A percentile compares a stretch with the other conserved stretches of the same genome.
Evolutionary conservation across 306 rosid species (phyloP).

Genomic region (Chamaecrista fasciculata): DNA sequence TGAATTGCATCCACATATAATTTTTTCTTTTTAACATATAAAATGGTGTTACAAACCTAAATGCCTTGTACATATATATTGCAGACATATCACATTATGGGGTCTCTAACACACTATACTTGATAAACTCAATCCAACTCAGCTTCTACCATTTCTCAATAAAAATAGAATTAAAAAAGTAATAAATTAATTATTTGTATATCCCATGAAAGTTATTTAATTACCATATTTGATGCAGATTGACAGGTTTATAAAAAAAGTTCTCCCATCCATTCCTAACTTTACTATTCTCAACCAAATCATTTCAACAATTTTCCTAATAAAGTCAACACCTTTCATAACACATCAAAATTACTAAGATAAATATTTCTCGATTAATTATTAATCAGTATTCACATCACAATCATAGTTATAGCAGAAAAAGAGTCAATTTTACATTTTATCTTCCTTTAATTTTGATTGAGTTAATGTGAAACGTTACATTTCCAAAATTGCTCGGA

Average conservation of each 20-base stretch:
- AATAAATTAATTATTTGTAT: not conserved
- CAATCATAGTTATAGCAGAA: not conserved
- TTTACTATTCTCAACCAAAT: not conserved
- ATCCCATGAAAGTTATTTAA: not conserved
- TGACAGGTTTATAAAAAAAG: constrained; percentile 14
- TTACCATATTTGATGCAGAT: constrained; percentile 30
- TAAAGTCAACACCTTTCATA: not conserved
- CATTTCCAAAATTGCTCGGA: too few species aligned
- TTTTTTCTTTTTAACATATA: too few species aligned
- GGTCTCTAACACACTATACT: constrained; percentile 24
- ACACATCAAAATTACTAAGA: not conserved
- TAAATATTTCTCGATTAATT: too few species aligned
- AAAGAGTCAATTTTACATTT: too few species aligned
- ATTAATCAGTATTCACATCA: not conserved
- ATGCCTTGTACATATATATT: not conserved
- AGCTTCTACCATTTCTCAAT: constrained; percentile 6
- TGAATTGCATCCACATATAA: not conserved
- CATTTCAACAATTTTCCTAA: not conserved
- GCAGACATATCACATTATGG: constrained; percentile 34
- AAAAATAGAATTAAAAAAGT: not conserved
- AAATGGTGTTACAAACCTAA: not conserved
- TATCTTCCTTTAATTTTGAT: too few species aligned
- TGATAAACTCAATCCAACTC: constrained; percentile 28
- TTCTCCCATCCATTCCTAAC: constrained; percentile 2
- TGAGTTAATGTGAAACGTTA: too few species aligned